Conservation (phyloP, 2,329 filamentous ascomycete species). For the Thelonectria olida region DNA sequence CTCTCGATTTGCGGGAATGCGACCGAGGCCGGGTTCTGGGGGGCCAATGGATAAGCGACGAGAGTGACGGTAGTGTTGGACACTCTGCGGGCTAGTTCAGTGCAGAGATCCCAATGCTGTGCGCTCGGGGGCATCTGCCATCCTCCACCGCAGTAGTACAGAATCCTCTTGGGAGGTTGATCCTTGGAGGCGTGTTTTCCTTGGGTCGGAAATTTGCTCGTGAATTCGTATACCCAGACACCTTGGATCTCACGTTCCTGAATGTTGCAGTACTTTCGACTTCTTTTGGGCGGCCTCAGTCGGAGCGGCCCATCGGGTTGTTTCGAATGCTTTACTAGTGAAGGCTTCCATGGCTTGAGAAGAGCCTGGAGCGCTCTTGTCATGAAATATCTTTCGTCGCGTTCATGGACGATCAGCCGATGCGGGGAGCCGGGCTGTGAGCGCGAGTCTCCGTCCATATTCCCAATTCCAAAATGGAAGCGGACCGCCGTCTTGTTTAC, state of each 20-base stretch:
- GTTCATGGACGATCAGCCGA: conserved; percentile 19
- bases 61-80: conserved; percentile 54
- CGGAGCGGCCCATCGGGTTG: conserved; percentile 21
- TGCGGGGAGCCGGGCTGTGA: too few species aligned
- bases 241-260: conserved; percentile 31
- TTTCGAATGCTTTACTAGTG: conserved; percentile 1
- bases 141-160: conserved; percentile 66
- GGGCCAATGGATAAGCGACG: conserved; percentile 63
- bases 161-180: conserved; percentile 43
- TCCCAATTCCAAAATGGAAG: background rate
- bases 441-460: background rate
- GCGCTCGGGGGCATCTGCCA: conserved; percentile 61
- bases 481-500: background rate
- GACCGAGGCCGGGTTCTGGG: conserved; percentile 57
- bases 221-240: conserved; percentile 40
- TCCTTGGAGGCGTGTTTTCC: conserved; percentile 25
- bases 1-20: conserved; percentile 57
- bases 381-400: conserved; percentile 16
- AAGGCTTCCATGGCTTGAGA: conserved; percentile 28
- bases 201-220: background rate
- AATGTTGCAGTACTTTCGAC: conserved; percentile 23
- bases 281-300: conserved; percentile 20
- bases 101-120: conserved; percentile 62
- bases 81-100: conserved; percentile 54
- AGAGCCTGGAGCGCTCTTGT: conserved; percentile 22